Conservation (phyloP, 1,139 yeast species). For the Diutina mesorugosa region DNA sequence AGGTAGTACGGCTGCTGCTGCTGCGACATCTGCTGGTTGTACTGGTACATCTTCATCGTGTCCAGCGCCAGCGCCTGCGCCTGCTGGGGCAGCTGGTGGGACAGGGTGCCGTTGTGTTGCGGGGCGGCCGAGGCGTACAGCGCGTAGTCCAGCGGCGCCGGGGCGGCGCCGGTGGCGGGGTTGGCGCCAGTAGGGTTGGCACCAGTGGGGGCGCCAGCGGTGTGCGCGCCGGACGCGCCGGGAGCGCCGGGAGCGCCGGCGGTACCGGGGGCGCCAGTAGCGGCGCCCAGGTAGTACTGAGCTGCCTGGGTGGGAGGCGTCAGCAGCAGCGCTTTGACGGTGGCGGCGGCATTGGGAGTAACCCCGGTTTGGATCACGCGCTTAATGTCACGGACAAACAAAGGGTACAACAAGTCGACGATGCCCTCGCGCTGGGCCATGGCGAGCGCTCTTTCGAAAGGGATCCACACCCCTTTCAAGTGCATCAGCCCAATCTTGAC, state of each 20-base stretch:
- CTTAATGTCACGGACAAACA: conserved; percentile 80
- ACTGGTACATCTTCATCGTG: conserved; percentile 5
- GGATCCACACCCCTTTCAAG: conserved; percentile 96
- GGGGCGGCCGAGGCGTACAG: conserved; percentile 6
- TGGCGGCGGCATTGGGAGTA: conserved; percentile 16
- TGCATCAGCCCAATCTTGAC: conserved; percentile 97
- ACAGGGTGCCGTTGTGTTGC: conserved; percentile 11
- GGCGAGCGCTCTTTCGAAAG: conserved; percentile 83
- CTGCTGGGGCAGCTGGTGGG: conserved; percentile 6
- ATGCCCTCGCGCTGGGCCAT: conserved; percentile 88
- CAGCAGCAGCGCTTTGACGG: conserved; percentile 5
- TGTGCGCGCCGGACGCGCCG: neutral
- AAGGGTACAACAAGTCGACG: conserved; percentile 73
- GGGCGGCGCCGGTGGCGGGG: neutral
- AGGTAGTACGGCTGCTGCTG: conserved; percentile 2
- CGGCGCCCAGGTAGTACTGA: conserved; percentile 1
- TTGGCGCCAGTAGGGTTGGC: neutral
- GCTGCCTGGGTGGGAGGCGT: neutral
- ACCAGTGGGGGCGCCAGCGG: neutral
- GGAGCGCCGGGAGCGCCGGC: conserved; percentile 3
- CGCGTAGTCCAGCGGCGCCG: conserved; percentile 4
- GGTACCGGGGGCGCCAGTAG: conserved; percentile 5
- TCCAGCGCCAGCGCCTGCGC: conserved; percentile 4
- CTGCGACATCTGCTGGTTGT: neutral
- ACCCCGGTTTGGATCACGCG: conserved; percentile 46